Percentiles rank a stretch among this genome's conserved stretches.
Conservation (phyloP, 139 green algal species). For the Gonium pectorale region DNA sequence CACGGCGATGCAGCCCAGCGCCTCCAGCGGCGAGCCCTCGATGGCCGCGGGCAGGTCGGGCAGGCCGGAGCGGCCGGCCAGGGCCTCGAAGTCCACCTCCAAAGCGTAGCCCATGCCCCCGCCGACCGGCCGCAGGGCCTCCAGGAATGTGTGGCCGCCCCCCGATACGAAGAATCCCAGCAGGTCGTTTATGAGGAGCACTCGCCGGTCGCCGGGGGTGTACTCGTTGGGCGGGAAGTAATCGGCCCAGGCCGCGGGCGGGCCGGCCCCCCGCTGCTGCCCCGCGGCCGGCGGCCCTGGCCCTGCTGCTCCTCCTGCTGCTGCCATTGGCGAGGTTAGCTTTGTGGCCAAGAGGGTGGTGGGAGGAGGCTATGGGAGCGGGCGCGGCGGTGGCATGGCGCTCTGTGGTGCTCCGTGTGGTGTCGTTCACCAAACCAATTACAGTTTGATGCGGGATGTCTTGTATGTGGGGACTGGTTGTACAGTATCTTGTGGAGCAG, state of each 20-base stretch:
- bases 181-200: conserved; percentile 4
- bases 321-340: too few relatives aligned
- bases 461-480: too few relatives aligned
- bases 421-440: too few relatives aligned
- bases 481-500: too few relatives aligned
- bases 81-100: conserved; percentile 52
- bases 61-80: conserved; percentile 41
- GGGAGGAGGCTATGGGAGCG: too few relatives aligned
- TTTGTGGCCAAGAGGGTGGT: too few relatives aligned
- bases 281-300: too few relatives aligned
- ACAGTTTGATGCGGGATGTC: too few relatives aligned
- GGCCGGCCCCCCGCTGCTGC: too few relatives aligned
- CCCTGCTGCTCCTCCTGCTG: too few relatives aligned
- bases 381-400: too few relatives aligned
- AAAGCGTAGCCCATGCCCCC: conserved; percentile 32
- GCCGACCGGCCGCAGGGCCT: not conserved
- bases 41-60: conserved; percentile 70
- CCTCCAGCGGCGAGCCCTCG: conserved; percentile 67
- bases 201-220: not conserved
- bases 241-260: not conserved
- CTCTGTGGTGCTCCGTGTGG: too few relatives aligned
- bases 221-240: conserved; percentile 26
- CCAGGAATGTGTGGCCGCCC: not conserved
- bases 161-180: not conserved
- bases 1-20: conserved; percentile 65